Percentiles rank a stretch among this genome's conserved stretches.
Conservation (phyloP, 1,284 basidiomycete genomes). For the Pseudozyma thailandica region DNA sequence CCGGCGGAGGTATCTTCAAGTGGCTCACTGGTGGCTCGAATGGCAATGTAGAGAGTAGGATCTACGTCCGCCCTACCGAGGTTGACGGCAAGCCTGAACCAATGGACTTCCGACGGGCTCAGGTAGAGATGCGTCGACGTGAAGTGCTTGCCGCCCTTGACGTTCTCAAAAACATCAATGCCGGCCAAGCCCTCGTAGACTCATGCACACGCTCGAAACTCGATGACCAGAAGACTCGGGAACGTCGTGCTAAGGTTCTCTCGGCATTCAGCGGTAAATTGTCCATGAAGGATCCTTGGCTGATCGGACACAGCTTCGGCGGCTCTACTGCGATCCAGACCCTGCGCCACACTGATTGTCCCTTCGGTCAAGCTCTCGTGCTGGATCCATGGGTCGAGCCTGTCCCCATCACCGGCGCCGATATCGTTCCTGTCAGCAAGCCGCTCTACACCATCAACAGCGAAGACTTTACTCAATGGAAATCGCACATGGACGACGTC, state of each 20-base stretch:
- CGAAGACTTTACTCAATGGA: constrained; percentile 59
- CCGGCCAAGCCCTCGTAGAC: constrained; percentile 28
- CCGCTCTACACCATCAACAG: constrained; percentile 62
- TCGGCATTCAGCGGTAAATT: constrained; percentile 40
- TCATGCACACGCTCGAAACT: constrained; percentile 29
- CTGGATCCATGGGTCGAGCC: constrained; percentile 59
- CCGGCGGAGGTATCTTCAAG: constrained; percentile 10
- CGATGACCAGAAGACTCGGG: constrained; percentile 19
- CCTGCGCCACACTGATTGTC: constrained; percentile 29
- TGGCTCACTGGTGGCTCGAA: constrained; percentile 30
- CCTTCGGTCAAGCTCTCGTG: constrained; percentile 45
- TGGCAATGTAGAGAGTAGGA: constrained; percentile 30
- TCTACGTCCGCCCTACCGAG: constrained; percentile 51
- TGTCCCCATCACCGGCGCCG: constrained; percentile 24
- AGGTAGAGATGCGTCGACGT: constrained; percentile 49
- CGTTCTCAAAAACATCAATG: constrained; percentile 33
- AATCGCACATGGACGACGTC: constrained; percentile 52
- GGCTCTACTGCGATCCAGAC: constrained; percentile 49
- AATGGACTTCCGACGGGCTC: constrained; percentile 35
- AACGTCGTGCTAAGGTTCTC: constrained; percentile 14
- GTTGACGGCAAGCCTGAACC: constrained; percentile 38
- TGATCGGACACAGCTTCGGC: constrained; percentile 59
- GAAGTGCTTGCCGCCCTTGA: constrained; percentile 52
- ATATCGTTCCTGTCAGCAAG: constrained; percentile 31
- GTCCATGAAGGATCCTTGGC: constrained; percentile 37